These are phyloP conservation scores for Xylaria sp. DNA, from an alignment of 2,329 filamentous ascomycete species.

Conservation along the genomic window DNA sequence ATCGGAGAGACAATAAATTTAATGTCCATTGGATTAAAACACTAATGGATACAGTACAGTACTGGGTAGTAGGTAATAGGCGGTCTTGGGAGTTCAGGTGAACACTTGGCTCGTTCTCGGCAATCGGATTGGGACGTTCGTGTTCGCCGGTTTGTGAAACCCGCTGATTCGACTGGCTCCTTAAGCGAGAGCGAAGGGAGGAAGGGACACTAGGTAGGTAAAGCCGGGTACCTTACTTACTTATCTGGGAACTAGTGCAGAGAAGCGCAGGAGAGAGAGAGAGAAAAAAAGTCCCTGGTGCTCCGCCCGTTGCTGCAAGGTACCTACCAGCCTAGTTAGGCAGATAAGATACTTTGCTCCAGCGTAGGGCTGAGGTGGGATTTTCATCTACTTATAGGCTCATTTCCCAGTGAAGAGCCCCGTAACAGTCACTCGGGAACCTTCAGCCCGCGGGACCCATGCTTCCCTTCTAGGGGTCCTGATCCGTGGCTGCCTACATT, in stretches of 20 bases:
- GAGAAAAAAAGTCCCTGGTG: slow-evolving; percentile 2
- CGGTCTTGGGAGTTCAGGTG: slow-evolving; percentile 14
- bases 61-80: neutral
- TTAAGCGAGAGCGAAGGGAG: slow-evolving; percentile 33
- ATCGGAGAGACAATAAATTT: slow-evolving; percentile 8
- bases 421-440: slow-evolving; percentile 26
- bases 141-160: slow-evolving; percentile 35
- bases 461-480: slow-evolving; percentile 9
- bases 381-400: slow-evolving; percentile 16
- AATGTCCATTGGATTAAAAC: neutral
- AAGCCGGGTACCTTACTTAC: neutral
- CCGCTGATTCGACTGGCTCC: slow-evolving; percentile 32
- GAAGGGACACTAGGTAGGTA: neutral
- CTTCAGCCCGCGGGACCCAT: neutral
- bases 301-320: slow-evolving; percentile 13
- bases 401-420: slow-evolving; percentile 26
- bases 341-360: slow-evolving; percentile 26
- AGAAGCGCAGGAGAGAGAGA: neutral
- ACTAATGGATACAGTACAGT: neutral
- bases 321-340: slow-evolving; percentile 20
- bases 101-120: slow-evolving; percentile 32
- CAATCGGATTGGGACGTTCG: slow-evolving; percentile 32
- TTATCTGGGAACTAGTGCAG: neutral
- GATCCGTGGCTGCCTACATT: neutral
- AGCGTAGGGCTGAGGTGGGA: slow-evolving; percentile 34